Conservation (phyloP, 129 eudicot species). For the Kitagawia praeruptora region DNA sequence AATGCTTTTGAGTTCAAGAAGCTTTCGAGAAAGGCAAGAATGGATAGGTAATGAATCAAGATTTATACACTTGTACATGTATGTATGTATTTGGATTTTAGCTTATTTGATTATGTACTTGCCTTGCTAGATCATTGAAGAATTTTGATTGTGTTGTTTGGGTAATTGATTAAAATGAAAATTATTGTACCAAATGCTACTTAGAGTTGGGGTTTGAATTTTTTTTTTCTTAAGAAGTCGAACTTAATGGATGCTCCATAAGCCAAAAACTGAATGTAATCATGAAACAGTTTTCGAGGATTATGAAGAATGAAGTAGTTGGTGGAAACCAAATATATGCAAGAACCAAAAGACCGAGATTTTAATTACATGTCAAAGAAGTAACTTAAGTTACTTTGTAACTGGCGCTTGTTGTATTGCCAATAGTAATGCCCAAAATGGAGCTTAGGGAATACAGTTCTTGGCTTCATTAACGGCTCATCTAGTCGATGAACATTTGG, state of each 20-base stretch:
- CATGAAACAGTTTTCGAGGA: neutral
- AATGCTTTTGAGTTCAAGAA: slow-evolving; percentile 40
- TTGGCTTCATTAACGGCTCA: neutral
- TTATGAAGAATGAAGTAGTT: neutral
- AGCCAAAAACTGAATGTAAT: too few species aligned
- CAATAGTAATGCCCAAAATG: neutral
- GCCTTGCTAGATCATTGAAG: neutral
- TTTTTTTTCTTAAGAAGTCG: too few species aligned
- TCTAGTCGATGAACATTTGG: neutral
- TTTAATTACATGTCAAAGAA: neutral
- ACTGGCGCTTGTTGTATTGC: neutral
- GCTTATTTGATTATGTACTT: neutral
- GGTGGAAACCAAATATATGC: neutral
- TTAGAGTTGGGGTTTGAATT: neutral
- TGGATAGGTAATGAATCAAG: slow-evolving; percentile 34
- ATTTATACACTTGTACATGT: too few species aligned
- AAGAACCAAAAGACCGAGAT: neutral
- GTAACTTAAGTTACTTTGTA: neutral
- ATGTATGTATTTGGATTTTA: too few species aligned
- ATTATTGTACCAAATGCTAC: neutral
- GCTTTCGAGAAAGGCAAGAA: slow-evolving; percentile 44
- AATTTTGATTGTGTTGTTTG: too few species aligned
- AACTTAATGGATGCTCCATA: too few species aligned
- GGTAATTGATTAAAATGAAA: too few species aligned
- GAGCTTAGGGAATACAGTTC: neutral